Conservation (phyloP, 257 asterid genomes). For the Ilex aquifolium region DNA sequence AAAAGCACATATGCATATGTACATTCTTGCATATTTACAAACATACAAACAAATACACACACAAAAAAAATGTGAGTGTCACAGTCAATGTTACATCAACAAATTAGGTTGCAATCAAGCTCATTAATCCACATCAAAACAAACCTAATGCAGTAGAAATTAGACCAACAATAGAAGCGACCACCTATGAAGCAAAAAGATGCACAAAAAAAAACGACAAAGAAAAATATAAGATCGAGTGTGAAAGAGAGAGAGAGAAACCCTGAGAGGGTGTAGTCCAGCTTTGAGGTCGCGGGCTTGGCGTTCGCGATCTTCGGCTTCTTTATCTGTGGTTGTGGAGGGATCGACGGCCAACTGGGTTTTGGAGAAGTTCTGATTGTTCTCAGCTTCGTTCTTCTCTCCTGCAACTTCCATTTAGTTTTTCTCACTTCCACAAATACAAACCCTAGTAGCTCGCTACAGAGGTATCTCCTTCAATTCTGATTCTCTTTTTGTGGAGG, state of each 20-base stretch:
- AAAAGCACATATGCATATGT: no score
- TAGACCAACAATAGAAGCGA: background rate
- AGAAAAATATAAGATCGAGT: background rate
- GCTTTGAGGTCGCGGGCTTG: conserved; percentile 70
- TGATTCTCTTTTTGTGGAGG: no score
- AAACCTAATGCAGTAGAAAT: background rate
- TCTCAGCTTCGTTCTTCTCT: conserved; percentile 42
- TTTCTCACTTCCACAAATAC: background rate
- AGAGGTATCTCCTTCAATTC: no score
- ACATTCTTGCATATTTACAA: no score
- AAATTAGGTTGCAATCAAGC: no score
- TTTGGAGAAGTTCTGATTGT: conserved; percentile 7
- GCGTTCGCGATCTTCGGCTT: conserved; percentile 56
- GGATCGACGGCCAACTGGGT: background rate
- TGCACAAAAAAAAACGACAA: no score
- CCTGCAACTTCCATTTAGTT: conserved; percentile 40
- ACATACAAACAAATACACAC: no score
- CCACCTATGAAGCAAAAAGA: background rate
- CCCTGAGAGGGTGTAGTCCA: conserved; percentile 92
- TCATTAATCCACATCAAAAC: no score
- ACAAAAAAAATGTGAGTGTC: no score
- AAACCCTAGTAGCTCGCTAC: no score
- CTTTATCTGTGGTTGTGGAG: conserved; percentile 21
- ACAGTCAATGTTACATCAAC: no score
- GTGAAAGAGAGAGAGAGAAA: conserved; percentile 13